Evolutionary conservation across 108 stramenopile genomes (phyloP), one percentile per base, ranked within the genome.

Genomic region (Nannochloropsis gaditana): DNA sequence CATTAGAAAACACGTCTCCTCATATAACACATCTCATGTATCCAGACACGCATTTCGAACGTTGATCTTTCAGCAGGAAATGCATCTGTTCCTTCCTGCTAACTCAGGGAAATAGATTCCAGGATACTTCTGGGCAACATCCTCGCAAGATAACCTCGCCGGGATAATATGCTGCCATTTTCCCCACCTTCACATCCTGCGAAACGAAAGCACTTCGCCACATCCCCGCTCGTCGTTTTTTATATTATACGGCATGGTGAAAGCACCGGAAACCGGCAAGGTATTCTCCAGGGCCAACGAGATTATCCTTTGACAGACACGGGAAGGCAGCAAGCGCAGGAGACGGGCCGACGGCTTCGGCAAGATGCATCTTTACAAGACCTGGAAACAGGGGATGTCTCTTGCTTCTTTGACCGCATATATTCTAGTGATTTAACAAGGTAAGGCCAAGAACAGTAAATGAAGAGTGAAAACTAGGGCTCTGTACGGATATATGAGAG

Each of bases 251-350:
- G 59, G 19, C 59, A 73, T n/a, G 59, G 59, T n/a, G 59, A 73
- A 73, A 73, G 59, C 59, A 73, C 59, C 19, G 59, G 59, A 15
- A 73, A 73, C 59, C 59, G 59, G 59, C 19, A 73, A n/a, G 59
- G 59, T 6, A n/a, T 73, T 3, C 59, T 73, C 19, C 59, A 73
- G n/a, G 59, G 59, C 59, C 59, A 73, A n/a, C 15, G 59, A n/a
- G 59, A 73, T 73, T 73, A 73, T 73, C 59, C 59, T 73, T n/a
- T 73, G 19, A 73, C 59, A 15, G 59, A 73, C 2, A 73, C 59
- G 59, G 59, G 59, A 73, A 73, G 8, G 6, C 15, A n/a, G n/a
- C 59, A 73, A 73, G 59, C 59, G n/a, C 19, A 15, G 15, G 59
- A 1, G 15, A n/a, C n/a, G 19, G 59, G 59, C 59, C 59, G 59